Evolutionary conservation across 768 basidiomycete genomes (phyloP).

Genomic region (Lentinus tigrinus): DNA sequence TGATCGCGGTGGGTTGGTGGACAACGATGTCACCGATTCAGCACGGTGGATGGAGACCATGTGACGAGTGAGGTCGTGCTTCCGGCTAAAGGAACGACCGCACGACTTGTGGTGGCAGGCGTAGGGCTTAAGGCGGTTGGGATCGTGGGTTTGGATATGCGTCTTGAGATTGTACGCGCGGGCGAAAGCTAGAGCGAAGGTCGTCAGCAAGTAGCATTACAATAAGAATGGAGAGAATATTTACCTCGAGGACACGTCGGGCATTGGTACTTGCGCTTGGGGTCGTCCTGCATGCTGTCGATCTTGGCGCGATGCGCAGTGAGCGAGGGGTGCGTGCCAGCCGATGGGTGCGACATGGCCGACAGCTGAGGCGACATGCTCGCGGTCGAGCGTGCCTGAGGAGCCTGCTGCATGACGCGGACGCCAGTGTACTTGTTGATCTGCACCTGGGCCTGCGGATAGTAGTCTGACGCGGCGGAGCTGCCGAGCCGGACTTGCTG

Average conservation of each 20-base stretch:
- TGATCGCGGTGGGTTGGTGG: conserved; percentile 40
- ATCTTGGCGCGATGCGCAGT: conserved; percentile 25
- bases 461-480: conserved; percentile 49
- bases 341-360: conserved; percentile 33
- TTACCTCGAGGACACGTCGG: conserved; percentile 70
- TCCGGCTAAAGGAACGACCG: conserved; percentile 88
- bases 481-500: conserved; percentile 45
- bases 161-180: conserved; percentile 95
- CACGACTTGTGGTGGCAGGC: conserved; percentile 84
- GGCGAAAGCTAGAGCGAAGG: conserved; percentile 66
- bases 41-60: conserved; percentile 82
- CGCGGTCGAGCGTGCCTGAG: conserved; percentile 52
- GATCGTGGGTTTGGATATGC: conserved; percentile 93
- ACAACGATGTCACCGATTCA: conserved; percentile 45
- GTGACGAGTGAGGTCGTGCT: conserved; percentile 92
- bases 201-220: conserved; percentile 6
- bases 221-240: conserved; percentile 1
- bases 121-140: conserved; percentile 86
- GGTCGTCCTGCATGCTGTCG: conserved; percentile 54
- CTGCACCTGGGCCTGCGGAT: conserved; percentile 29
- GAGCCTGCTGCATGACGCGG: conserved; percentile 28
- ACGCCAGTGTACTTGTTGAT: conserved; percentile 20
- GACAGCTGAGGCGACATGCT: conserved; percentile 54
- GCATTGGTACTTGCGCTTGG: conserved; percentile 80
- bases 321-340: conserved; percentile 10